Percentiles rank a stretch among this genome's conserved stretches.
These are phyloP conservation scores for Akanthomyces lecanii DNA, from an alignment of 2,329 filamentous ascomycete species.

Conservation along the genomic window DNA sequence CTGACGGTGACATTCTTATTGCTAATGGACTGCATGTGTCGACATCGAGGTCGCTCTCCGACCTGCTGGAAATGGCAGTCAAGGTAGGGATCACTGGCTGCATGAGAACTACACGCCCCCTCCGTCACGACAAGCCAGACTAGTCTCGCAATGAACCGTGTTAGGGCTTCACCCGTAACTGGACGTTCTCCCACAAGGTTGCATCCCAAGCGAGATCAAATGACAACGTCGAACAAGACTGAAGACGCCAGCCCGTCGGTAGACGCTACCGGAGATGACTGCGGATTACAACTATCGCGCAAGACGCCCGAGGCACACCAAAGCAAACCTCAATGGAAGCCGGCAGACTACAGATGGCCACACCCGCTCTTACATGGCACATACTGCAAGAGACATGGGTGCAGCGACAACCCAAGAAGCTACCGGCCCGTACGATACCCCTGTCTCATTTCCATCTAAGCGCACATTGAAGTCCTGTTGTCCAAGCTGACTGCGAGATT, in stretches of 20 bases:
- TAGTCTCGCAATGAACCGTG: neutral
- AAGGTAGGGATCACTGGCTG: neutral
- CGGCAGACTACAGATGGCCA: neutral
- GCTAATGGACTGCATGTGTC: neutral
- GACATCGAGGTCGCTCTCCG: neutral
- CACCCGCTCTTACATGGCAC: neutral
- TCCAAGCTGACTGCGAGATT: neutral
- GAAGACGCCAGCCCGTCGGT: neutral
- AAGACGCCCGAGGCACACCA: neutral
- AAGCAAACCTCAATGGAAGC: neutral
- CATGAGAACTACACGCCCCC: neutral
- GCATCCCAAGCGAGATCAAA: slow-evolving; percentile 1
- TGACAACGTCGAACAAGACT: slow-evolving; percentile 5
- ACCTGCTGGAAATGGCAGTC: slow-evolving; percentile 6
- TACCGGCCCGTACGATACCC: neutral
- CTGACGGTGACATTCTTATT: neutral
- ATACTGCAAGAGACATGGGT: neutral
- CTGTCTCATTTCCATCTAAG: neutral
- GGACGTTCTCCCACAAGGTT: neutral
- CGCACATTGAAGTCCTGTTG: neutral
- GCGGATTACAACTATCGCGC: neutral
- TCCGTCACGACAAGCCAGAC: neutral
- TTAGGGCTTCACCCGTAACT: neutral
- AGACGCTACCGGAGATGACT: slow-evolving; percentile 17
- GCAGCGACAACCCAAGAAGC: neutral